Percentiles rank a stretch among this genome's conserved stretches.
These are phyloP conservation scores for Globisporangium spinosum DNA, from an alignment of 352 stramenopile genomes.

Conservation along the genomic window DNA sequence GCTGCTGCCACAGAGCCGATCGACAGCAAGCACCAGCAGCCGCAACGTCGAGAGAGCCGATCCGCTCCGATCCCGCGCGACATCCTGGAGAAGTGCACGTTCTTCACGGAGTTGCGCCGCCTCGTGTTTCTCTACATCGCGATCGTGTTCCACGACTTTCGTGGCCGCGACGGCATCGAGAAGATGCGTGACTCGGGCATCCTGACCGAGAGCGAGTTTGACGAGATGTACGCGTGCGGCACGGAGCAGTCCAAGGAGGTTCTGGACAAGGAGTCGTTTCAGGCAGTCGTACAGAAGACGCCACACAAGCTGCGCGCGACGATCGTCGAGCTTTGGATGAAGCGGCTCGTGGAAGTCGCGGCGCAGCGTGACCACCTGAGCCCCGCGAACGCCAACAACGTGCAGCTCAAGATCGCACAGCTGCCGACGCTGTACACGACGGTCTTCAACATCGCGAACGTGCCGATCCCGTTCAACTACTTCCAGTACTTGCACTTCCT, in stretches of 20 bases:
- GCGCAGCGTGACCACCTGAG: conserved; percentile 57
- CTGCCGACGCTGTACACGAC: conserved; percentile 74
- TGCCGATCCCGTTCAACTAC: conserved; percentile 86
- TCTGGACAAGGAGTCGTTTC: conserved; percentile 47
- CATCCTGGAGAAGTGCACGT: conserved; percentile 70
- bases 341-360: conserved; percentile 65
- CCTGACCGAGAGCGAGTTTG: conserved; percentile 60
- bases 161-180: conserved; percentile 63
- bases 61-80: conserved; percentile 38
- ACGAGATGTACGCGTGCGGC: conserved; percentile 68
- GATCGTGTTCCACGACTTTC: conserved; percentile 78
- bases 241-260: conserved; percentile 48
- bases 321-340: conserved; percentile 79
- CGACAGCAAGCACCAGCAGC: conserved; percentile 4
- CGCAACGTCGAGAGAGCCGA: conserved; percentile 16
- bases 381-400: conserved; percentile 44
- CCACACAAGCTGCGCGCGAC: conserved; percentile 70
- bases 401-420: conserved; percentile 65
- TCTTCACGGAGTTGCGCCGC: conserved; percentile 69
- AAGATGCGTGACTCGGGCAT: conserved; percentile 55
- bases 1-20: conserved; percentile 5
- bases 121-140: conserved; percentile 83
- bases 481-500: conserved; percentile 78
- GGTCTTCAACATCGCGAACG: conserved; percentile 83
- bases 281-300: conserved; percentile 52